phyloP scores from a whole-genome alignment of 768 basidiomycete species.

The Tulasnella sp. region DNA sequence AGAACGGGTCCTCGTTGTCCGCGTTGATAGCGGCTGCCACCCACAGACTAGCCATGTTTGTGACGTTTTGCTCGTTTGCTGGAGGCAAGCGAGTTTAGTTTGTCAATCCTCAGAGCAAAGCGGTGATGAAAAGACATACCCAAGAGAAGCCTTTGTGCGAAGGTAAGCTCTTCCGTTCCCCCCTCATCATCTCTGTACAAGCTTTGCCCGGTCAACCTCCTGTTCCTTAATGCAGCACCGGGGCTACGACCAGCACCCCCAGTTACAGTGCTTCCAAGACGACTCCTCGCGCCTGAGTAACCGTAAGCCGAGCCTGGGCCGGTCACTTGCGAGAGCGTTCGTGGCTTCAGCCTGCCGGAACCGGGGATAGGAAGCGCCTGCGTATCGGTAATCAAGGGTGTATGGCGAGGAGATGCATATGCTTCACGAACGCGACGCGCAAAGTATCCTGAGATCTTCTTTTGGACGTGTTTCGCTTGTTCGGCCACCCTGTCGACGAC shows the following conservation, averaged over 20 bases:
- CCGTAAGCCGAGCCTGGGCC: slow-evolving; percentile 17
- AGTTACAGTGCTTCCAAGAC: slow-evolving; percentile 6
- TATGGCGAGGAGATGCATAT: slow-evolving; percentile 9
- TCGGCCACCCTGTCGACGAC: slow-evolving; percentile 44
- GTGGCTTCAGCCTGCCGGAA: neutral
- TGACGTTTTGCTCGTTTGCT: slow-evolving; percentile 91
- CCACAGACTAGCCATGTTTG: slow-evolving; percentile 94
- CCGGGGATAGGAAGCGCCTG: neutral
- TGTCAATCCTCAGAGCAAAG: neutral
- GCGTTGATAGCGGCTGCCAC: slow-evolving; percentile 94
- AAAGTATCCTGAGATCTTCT: slow-evolving; percentile 18
- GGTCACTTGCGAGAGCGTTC: slow-evolving; percentile 2
- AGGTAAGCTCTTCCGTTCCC: slow-evolving; percentile 45
- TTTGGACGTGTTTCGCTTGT: slow-evolving; percentile 11
- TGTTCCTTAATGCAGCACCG: slow-evolving; percentile 17
- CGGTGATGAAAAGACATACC: slow-evolving; percentile 19
- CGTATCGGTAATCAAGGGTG: neutral
- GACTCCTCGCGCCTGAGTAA: slow-evolving; percentile 11
- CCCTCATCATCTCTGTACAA: slow-evolving; percentile 20
- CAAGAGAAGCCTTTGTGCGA: slow-evolving; percentile 77
- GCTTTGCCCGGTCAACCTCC: slow-evolving; percentile 16
- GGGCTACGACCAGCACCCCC: slow-evolving; percentile 11
- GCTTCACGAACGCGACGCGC: slow-evolving; percentile 17
- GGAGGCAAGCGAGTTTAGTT: slow-evolving; percentile 8
- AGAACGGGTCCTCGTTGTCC: slow-evolving; percentile 74